A percentile compares a stretch with the other conserved stretches of the same genome.
Evolutionary conservation across 768 basidiomycete genomes (phyloP).

Genomic region (Chalciporus sphaerocephalus): DNA sequence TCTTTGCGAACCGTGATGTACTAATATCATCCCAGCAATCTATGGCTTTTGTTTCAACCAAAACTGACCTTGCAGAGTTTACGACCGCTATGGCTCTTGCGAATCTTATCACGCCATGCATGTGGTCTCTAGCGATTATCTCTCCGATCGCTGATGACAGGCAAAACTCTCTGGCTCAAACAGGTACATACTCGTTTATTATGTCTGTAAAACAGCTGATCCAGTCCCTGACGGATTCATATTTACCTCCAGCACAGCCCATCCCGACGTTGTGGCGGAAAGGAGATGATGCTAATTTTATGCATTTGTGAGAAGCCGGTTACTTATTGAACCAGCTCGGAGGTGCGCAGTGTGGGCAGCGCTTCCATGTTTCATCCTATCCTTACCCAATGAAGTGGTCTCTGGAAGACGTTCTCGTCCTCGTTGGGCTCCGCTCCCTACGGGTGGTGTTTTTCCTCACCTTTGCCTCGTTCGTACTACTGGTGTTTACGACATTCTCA

Average conservation of each 20-base stretch:
- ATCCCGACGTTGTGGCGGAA: too few species aligned
- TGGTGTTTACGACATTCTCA: constrained; percentile 7
- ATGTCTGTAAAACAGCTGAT: background rate
- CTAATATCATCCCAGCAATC: constrained; percentile 6
- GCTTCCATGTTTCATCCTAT: background rate
- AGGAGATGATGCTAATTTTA: background rate
- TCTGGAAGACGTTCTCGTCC: background rate
- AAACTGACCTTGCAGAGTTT: background rate
- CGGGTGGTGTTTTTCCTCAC: background rate
- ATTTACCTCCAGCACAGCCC: too few species aligned
- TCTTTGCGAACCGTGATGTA: constrained; percentile 13
- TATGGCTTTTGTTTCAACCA: background rate
- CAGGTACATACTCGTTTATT: background rate
- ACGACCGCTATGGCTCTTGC: background rate
- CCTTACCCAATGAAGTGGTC: background rate
- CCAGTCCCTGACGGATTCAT: too few species aligned
- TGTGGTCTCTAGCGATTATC: background rate
- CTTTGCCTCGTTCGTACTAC: constrained; percentile 2
- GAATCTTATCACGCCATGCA: background rate
- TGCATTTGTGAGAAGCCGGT: background rate
- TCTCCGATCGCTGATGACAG: background rate
- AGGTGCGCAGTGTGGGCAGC: background rate
- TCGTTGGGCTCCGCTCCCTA: background rate
- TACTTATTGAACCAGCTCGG: too few species aligned
- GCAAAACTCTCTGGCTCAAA: background rate